Evolutionary conservation across 169 alveolate genomes (phyloP).

Genomic region (Cryptosporidium muris): DNA sequence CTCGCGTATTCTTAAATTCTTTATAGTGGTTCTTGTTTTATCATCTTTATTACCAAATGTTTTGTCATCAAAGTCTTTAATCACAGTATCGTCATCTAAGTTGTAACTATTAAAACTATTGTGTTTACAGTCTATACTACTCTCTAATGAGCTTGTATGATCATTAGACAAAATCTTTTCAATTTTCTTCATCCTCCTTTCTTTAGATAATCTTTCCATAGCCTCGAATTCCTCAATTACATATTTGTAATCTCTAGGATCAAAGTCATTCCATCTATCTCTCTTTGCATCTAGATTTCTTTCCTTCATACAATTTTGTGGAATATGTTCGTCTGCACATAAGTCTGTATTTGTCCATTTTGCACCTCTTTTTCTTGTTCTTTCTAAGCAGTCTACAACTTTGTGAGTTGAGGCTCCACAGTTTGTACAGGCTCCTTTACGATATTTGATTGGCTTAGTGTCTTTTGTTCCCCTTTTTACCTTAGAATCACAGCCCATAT

Average conservation of each 20-base stretch:
- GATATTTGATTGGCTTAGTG: slow-evolving; percentile 78
- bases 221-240: slow-evolving; percentile 87
- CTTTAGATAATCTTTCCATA: slow-evolving; percentile 86
- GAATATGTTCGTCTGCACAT: slow-evolving; percentile 90
- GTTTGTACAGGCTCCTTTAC: slow-evolving; percentile 98
- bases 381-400: slow-evolving; percentile 94
- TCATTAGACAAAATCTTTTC: slow-evolving; percentile 45
- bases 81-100: slow-evolving; percentile 74
- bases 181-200: slow-evolving; percentile 81
- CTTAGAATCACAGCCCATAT: slow-evolving; percentile 42
- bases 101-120: neutral
- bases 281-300: slow-evolving; percentile 90
- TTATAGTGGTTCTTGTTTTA: slow-evolving; percentile 82
- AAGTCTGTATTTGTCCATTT: slow-evolving; percentile 89
- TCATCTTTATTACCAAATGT: slow-evolving; percentile 81
- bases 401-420: slow-evolving; percentile 99
- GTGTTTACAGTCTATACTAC: slow-evolving; percentile 28
- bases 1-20: slow-evolving; percentile 94
- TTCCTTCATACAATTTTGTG: slow-evolving; percentile 68
- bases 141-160: neutral
- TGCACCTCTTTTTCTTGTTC: slow-evolving; percentile 97
- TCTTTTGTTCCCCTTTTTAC: slow-evolving; percentile 73
- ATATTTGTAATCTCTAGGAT: slow-evolving; percentile 86
- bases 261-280: slow-evolving; percentile 97
- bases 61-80: slow-evolving; percentile 72